Conservation (phyloP, 2,329 filamentous ascomycete genomes). For the Cladophialophora bantiana region DNA sequence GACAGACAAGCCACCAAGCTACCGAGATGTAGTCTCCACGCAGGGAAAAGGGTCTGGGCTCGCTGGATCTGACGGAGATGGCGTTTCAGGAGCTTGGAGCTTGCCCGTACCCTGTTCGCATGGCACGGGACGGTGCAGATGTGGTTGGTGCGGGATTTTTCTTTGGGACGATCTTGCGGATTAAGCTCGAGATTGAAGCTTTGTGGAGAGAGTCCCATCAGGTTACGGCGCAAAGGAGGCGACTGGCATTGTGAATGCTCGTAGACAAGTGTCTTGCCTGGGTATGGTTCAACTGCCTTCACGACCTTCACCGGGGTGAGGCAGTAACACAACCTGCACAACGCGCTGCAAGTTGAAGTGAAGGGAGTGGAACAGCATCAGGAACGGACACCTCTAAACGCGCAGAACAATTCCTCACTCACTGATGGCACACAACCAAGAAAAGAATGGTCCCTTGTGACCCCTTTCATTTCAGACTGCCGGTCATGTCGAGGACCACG, state of each 20-base stretch:
- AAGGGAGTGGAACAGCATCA: slow-evolving; percentile 7
- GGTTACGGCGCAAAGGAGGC: background rate
- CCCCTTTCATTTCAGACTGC: slow-evolving; percentile 26
- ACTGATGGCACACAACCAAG: slow-evolving; percentile 15
- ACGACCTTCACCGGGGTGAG: background rate
- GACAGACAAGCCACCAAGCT: slow-evolving; percentile 13
- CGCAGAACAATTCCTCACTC: background rate
- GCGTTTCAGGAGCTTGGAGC: slow-evolving; percentile 36
- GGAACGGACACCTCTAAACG: background rate
- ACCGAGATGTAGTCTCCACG: slow-evolving; percentile 26
- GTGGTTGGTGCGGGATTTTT: slow-evolving; percentile 34
- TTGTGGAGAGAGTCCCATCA: background rate
- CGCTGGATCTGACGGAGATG: slow-evolving; percentile 25
- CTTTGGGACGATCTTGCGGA: slow-evolving; percentile 10
- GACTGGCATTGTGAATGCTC: background rate
- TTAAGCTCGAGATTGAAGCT: slow-evolving; percentile 12
- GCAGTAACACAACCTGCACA: background rate
- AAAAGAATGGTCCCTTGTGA: slow-evolving; percentile 19
- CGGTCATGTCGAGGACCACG: background rate
- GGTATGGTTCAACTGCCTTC: background rate
- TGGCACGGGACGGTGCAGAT: slow-evolving; percentile 11
- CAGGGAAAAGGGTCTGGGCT: slow-evolving; percentile 29
- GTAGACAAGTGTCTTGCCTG: background rate
- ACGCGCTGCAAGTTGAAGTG: background rate
- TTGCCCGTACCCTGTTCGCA: slow-evolving; percentile 17